Evolutionary conservation across 805 yeast genomes (phyloP), one percentile per base, ranked within the genome.

Genomic region (Candida wancherniae): DNA sequence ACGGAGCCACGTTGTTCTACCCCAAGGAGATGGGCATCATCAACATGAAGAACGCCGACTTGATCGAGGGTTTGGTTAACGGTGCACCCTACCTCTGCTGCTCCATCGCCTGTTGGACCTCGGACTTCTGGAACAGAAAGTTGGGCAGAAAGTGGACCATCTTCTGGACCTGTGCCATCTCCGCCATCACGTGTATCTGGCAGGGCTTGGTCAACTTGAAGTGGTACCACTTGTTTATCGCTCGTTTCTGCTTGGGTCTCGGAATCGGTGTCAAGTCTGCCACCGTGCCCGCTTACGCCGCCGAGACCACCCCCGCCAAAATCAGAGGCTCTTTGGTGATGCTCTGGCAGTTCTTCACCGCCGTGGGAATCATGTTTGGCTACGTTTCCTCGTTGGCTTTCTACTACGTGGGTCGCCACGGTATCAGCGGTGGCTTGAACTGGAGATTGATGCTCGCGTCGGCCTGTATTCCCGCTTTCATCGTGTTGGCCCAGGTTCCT

Each of bases 341-440:
- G 80, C 62, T 74, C 57, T 79, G 84, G 82, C 85, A 80, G 58
- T 74, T 76, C 45, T 78, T 77, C 64, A 77, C 84, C n/a, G 84
- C 85, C 2, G 72, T 78, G 31, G 86, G 86, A 37, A 77, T 80
- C 40, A 72, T 75, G 73, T 62, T 79, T 42, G 85, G 85, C 13
- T 75, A 75, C 38, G 73, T 76, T 19, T 64, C 78, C 12, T 67
- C 71, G 15, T 67, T 77, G 37, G 80, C 79, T 1, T 75, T 78
- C 49, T 76, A 73, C 57, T 57, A 64, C 28, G 75, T 80, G 28
- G 69, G 73, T 2, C 53, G 49, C 23, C 57, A 55, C 29, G 69
- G 71, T 17, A 63, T 73, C 32, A 53, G 69, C 16, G 59, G 61
- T 8, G 71, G 71, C 13, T 53, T 62, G 27, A 67, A 82, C 29